A percentile compares a stretch with the other conserved stretches of the same genome.
Evolutionary conservation across 192 early-diverging fungal genomes (phyloP).

Genomic region (Borealophlyctis nickersoniae): DNA sequence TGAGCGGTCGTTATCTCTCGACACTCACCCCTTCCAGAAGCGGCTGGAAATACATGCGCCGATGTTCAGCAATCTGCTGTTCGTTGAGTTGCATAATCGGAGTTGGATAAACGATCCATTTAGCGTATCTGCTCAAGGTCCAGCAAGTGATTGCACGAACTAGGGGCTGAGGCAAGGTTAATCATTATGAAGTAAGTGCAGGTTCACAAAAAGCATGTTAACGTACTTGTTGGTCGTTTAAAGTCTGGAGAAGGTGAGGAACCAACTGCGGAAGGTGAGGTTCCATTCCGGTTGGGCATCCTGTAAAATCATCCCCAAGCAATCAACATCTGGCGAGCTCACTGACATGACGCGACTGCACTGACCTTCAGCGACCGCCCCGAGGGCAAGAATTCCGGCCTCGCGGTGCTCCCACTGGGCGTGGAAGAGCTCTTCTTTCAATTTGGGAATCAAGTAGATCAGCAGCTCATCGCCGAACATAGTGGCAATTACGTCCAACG

Average conservation of each 20-base stretch:
- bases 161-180: conserved; percentile 70
- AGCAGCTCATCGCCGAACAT: conserved; percentile 84
- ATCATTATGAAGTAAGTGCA: too few relatives aligned
- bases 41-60: conserved; percentile 78
- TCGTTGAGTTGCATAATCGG: conserved; percentile 44
- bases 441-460: conserved; percentile 76
- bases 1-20: too few relatives aligned
- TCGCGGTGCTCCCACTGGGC: conserved; percentile 90
- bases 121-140: conserved; percentile 91
- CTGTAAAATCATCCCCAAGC: too few relatives aligned
- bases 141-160: conserved; percentile 98
- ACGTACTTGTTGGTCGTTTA: conserved; percentile 64
- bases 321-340: too few relatives aligned
- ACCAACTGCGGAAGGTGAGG: conserved; percentile 83
- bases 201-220: too few relatives aligned
- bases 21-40: conserved; percentile 66
- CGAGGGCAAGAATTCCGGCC: conserved; percentile 93
- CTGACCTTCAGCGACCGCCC: conserved; percentile 90
- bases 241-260: conserved; percentile 76
- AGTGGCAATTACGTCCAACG: conserved; percentile 89
- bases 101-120: conserved; percentile 59
- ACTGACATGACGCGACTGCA: background rate
- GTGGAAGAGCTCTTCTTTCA: conserved; percentile 78
- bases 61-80: conserved; percentile 39
- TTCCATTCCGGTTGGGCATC: conserved; percentile 85